Conservation (phyloP, 306 rosid genomes). For the Cercis canadensis region DNA sequence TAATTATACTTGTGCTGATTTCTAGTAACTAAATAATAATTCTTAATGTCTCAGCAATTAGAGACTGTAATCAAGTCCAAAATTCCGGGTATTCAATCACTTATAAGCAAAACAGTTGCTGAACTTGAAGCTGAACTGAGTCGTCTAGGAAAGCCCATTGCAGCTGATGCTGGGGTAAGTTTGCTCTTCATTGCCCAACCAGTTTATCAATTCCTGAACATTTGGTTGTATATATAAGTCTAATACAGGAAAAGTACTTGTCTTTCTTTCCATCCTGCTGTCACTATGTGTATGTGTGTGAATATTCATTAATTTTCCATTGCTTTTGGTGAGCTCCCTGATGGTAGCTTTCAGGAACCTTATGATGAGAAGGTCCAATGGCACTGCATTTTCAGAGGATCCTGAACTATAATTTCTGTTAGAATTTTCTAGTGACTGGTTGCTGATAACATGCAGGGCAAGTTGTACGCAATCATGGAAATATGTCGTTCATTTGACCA, state of each 20-base stretch:
- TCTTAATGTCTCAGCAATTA: conserved; percentile 72
- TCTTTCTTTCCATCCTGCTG: conserved; percentile 8
- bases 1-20: neutral
- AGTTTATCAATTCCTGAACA: neutral
- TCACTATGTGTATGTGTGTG: neutral
- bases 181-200: conserved; percentile 27
- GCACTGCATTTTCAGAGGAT: conserved; percentile 7
- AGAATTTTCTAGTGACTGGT: conserved; percentile 32
- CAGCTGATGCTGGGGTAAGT: conserved; percentile 91
- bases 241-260: conserved; percentile 7
- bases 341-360: conserved; percentile 5
- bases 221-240: conserved; percentile 4
- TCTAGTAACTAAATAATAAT: conserved; percentile 22
- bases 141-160: conserved; percentile 90
- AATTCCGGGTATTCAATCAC: conserved; percentile 92
- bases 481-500: conserved; percentile 87
- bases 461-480: conserved; percentile 89
- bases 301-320: conserved; percentile 12
- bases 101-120: conserved; percentile 77
- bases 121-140: conserved; percentile 92
- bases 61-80: conserved; percentile 96
- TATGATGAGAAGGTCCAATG: neutral
- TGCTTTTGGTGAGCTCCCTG: conserved; percentile 19
- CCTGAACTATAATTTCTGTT: conserved; percentile 3
- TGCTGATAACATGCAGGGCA: conserved; percentile 68